Base-by-base conservation (phyloP, 2,329 filamentous ascomycete species). In the Aaosphaeria pasadenensis region DNA sequence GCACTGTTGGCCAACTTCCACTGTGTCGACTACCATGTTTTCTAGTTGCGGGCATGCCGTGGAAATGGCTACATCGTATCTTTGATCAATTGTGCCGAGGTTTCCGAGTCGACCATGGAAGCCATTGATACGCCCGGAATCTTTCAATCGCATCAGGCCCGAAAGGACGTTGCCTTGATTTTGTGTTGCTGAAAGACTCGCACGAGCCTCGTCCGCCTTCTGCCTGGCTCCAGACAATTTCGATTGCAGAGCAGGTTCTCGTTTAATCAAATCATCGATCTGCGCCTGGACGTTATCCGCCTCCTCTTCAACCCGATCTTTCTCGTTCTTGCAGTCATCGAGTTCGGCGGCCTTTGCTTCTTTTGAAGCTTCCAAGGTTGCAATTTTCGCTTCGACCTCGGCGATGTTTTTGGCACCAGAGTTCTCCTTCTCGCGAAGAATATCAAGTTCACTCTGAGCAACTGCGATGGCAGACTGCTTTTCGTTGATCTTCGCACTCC, bases 21-120 rank as follows among this genome's bases (percentile, higher is more conserved):
- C 92, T 1, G 89, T 91, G 61, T 97, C 94, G 0, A 95, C 95
- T 7, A 99, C 92, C 71, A 99, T 91, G 65, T 97, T 96, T 71
- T 99, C 90, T 7, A 99, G 82, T 2, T 88, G 82, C 41, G 89
- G 86, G 58, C 94, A 97, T 7, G 94, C 95, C 0, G 94, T 99
- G 0, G 95, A 99, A 51, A 99, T 96, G n/a, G 94, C 94, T 39
- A 99, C 84, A 63, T 99, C 94, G 69, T 95, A 99, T 71, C 89
- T 89, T 66, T 89, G 81, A 62, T 99, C 91, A 57, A 99, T 99
- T 1, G 89, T 86, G 39, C 94, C 94, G 1, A 99, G 81, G 59
- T 97, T 96, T 7, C 94, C 95, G 4, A 99, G 84, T 31, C 94
- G 86, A 29, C 94, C 94, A 63, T 99, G 91, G 73, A 99, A 99